Evolutionary conservation across 164 flowering plant genomes (phyloP), one percentile per base, ranked within the genome.

Genomic region (Umbellularia californica): DNA sequence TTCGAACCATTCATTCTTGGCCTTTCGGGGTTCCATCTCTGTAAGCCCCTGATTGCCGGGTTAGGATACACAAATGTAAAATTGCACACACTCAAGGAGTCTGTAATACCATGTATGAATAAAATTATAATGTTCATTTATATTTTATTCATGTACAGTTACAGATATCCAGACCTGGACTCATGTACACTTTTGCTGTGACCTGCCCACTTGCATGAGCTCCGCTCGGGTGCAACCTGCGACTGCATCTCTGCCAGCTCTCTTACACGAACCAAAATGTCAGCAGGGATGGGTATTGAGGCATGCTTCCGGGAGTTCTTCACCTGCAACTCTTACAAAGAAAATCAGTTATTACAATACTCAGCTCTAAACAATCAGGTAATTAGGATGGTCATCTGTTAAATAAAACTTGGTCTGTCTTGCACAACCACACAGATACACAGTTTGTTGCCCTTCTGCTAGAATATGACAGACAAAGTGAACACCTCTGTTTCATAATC

Each of bases 241-340:
- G 87, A 76, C 20, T 95, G 87, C 87, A 79, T 83, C 78, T 90
- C 91, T 1, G 99, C 97, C n/a, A 95, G 91, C 85, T 93, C 93
- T 77, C 97, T 88, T 65, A 93, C 95, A 10, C 89, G 81, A 19
- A 83, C 23, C 77, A 95, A 80, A 68, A 95, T 87, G 13, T 86
- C 76, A 7, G 85, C 82, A 2, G 99, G 99, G 62, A 95, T 87
- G n/a, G 96, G 93, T 74, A 81, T 50, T 24, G 91, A 78, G 23
- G 86, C 79, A 68, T 86, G 88, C 70, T 90, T 95, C 78, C 92
- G 81, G 3, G 91, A 79, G 74, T 76, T 87, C 69, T 33, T 72
- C 69, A 81, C 81, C 97, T 90, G 81, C 72, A 28, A 19, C 28
- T 17, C 17, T 19, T 27, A 17, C 69, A 28, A 28, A 22, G 19